Evolutionary conservation across 1,284 basidiomycete species (phyloP).

Genomic region (Apiotrichum mycotoxinovorans): DNA sequence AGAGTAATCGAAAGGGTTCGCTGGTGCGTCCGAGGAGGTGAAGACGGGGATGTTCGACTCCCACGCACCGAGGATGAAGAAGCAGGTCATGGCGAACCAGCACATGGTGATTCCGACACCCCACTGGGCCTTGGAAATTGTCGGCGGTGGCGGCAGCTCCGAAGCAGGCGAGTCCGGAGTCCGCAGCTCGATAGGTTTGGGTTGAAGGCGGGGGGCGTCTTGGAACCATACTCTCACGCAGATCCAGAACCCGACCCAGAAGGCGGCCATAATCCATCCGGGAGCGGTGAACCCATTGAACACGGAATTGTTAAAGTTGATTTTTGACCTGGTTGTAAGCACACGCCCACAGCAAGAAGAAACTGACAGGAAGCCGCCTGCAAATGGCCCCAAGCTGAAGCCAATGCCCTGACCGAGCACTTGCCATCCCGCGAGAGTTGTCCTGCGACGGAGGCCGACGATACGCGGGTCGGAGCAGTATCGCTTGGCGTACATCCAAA

Average conservation of each 20-base stretch:
- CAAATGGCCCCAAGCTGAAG: constrained; percentile 10
- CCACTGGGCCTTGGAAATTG: not conserved
- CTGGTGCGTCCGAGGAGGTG: constrained; percentile 1
- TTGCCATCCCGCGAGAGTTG: constrained; percentile 13
- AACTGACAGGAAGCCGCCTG: constrained; percentile 9
- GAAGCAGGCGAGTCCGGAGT: not conserved
- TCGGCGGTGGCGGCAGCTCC: not conserved
- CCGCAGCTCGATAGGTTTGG: not conserved
- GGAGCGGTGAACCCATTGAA: constrained; percentile 13
- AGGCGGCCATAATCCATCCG: constrained; percentile 9
- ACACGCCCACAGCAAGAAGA: not conserved
- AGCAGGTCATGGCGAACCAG: constrained; percentile 11
- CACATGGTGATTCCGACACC: constrained; percentile 6
- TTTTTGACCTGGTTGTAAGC: constrained; percentile 6
- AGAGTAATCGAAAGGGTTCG: constrained; percentile 12
- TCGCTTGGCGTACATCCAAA: constrained; percentile 13
- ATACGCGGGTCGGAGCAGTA: constrained; percentile 14
- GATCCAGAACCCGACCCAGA: constrained; percentile 11
- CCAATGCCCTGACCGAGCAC: constrained; percentile 13
- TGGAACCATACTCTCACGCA: not conserved
- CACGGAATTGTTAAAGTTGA: constrained; percentile 1
- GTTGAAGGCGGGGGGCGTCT: not conserved
- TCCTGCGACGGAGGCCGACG: constrained; percentile 9
- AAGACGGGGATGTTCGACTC: constrained; percentile 11
- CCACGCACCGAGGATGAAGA: constrained; percentile 15